Percentiles rank a stretch among this genome's conserved stretches.
phyloP scores from a whole-genome alignment of 2,329 filamentous ascomycete genomes.

The Thelonectria blattea region DNA sequence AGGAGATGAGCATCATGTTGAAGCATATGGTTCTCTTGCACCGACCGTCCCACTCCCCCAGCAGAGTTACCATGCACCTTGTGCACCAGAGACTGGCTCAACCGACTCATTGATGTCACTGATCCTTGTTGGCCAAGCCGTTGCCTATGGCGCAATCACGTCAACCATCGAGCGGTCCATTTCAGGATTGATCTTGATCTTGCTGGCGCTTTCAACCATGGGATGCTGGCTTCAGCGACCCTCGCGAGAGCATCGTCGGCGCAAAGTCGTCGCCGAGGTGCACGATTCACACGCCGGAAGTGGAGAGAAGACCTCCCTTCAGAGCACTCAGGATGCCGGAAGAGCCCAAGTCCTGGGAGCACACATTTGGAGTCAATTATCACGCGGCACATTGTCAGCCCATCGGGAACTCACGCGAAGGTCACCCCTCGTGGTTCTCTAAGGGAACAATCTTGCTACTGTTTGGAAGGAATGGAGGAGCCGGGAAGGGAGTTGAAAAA shows the following conservation, averaged over 20 bases:
- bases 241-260: too few species aligned
- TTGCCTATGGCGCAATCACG: background rate
- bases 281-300: background rate
- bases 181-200: background rate
- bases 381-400: slow-evolving; percentile 13
- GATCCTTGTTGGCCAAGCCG: background rate
- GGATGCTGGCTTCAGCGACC: background rate
- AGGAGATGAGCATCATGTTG: too few species aligned
- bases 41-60: background rate
- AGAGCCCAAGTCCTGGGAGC: background rate
- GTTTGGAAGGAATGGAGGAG: slow-evolving; percentile 8
- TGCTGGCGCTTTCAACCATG: background rate
- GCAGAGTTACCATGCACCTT: background rate
- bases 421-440: slow-evolving; percentile 25
- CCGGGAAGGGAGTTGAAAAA: background rate
- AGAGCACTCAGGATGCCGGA: background rate
- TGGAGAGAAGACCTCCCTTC: background rate
- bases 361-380: slow-evolving; percentile 10
- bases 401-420: slow-evolving; percentile 19
- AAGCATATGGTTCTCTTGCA: background rate
- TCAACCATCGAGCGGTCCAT: background rate
- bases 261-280: too few species aligned
- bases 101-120: background rate
- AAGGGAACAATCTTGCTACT: slow-evolving; percentile 6
- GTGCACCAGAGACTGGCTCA: background rate